Conservation (phyloP, 352 stramenopile species). For the Phytophthora rubi region DNA sequence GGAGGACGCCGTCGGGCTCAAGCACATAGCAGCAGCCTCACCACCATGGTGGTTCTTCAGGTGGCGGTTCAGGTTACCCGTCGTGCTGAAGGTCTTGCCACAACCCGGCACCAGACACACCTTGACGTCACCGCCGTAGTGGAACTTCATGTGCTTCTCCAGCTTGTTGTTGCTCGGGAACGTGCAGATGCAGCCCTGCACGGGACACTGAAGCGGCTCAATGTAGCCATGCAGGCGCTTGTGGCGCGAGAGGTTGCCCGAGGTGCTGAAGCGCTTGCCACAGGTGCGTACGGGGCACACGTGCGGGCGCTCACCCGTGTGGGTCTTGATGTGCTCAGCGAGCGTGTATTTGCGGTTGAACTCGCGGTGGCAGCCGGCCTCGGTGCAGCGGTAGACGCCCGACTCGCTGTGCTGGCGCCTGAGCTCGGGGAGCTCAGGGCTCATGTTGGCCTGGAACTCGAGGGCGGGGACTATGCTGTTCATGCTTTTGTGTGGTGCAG, state of each 20-base stretch:
- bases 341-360: conserved; percentile 75
- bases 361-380: conserved; percentile 41
- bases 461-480: conserved; percentile 16
- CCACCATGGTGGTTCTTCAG: conserved; percentile 43
- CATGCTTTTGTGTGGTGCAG: conserved; percentile 12
- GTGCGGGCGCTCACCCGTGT: conserved; percentile 62
- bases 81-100: conserved; percentile 54
- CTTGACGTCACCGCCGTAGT: conserved; percentile 36
- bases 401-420: conserved; percentile 29
- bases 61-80: conserved; percentile 53
- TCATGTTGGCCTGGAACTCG: conserved; percentile 20
- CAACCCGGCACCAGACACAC: conserved; percentile 43
- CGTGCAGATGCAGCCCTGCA: conserved; percentile 33
- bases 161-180: conserved; percentile 40
- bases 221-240: conserved; percentile 46
- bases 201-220: conserved; percentile 38
- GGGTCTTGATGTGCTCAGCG: conserved; percentile 72
- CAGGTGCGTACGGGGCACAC: conserved; percentile 38
- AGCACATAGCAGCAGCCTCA: conserved; percentile 6
- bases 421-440: conserved; percentile 19
- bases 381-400: conserved; percentile 27
- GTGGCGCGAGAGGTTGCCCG: conserved; percentile 52
- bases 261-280: conserved; percentile 55
- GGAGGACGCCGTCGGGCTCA: conserved; percentile 14
- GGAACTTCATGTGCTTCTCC: conserved; percentile 40